Base-by-base conservation (phyloP, 225 moss, liverwort and hornwort genomes). In the Polytrichum commune region DNA sequence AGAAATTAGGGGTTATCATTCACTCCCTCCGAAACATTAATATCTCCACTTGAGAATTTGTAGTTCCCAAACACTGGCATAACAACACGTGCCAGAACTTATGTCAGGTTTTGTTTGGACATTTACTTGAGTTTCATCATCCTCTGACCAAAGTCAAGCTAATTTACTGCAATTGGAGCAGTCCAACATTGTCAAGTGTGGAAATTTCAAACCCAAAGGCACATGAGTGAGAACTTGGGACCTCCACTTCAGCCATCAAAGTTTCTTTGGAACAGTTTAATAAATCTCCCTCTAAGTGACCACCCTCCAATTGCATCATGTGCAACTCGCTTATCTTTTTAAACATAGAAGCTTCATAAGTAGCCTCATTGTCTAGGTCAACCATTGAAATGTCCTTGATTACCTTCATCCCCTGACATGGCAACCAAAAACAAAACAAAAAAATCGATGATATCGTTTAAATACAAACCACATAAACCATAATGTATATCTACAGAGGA, bases 201-300 rank as follows among this genome's bases (percentile, higher is more conserved):
- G 23, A 1, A 56, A 62, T 0, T 8, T 56, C 62, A 80, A 10
- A 16, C 67, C 18, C 1, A 18, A 35, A 68, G 81, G 75, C 72
- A 84, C 53, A 9, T 20, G 54, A 32, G 28, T 1, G 5, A 78
- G 69, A 73, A 63, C 56, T 22, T 74, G 63, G 20, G 38, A 62
- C 35, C 57, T 73, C 78, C 84, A 78, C n/a, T 73, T 77, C 61
- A 78, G 53, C 81, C 73, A 84, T 13, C 75, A 71, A 55, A 81
- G 62, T 28, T 55, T 80, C 26, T 66, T 67, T 1, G 81, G 63
- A 27, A 74, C 0, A 0, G 1, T 7, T 18, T 66, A 84, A 28
- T 26, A 84, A 84, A 20, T 72, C 4, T 0, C 83, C 83, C 18
- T 71, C 61, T 7, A 84, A 19, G 0, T 55, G 57, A 80, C 18